Conservation (phyloP, 352 stramenopile species). For the Phytopythium vexans region DNA sequence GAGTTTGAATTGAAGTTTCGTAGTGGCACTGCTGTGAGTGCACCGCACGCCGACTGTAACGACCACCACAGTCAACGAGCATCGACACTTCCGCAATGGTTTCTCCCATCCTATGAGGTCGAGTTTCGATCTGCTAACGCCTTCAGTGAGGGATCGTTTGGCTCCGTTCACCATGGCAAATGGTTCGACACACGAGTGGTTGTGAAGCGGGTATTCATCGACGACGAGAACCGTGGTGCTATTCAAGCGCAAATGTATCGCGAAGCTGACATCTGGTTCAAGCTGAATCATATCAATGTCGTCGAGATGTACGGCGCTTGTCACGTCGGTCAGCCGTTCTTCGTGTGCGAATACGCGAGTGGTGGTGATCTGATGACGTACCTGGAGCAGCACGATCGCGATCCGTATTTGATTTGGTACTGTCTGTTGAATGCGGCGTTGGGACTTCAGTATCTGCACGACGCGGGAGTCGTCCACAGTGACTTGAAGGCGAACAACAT, state of each 20-base stretch:
- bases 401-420: conserved; percentile 1
- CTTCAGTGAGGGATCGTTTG: conserved; percentile 9
- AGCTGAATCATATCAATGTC: conserved; percentile 22
- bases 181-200: conserved; percentile 13
- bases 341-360: conserved; percentile 21
- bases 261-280: conserved; percentile 20
- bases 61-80: background rate
- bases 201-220: conserved; percentile 8
- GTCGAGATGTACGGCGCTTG: conserved; percentile 26
- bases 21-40: background rate
- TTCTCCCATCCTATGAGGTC: background rate
- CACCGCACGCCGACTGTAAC: background rate
- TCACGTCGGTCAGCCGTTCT: conserved; percentile 16
- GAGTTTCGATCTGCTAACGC: background rate
- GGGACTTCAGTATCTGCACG: conserved; percentile 10
- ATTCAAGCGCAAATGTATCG: conserved; percentile 7
- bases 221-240: background rate
- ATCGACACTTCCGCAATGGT: background rate
- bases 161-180: conserved; percentile 9
- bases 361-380: conserved; percentile 9
- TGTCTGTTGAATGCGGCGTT: conserved; percentile 6
- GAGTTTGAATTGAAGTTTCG: background rate
- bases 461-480: conserved; percentile 9
- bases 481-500: conserved; percentile 25
- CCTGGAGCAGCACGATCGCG: background rate